Evolutionary conservation across 2,329 filamentous ascomycete genomes (phyloP).

Genomic region (Coniochaeta prunicola): DNA sequence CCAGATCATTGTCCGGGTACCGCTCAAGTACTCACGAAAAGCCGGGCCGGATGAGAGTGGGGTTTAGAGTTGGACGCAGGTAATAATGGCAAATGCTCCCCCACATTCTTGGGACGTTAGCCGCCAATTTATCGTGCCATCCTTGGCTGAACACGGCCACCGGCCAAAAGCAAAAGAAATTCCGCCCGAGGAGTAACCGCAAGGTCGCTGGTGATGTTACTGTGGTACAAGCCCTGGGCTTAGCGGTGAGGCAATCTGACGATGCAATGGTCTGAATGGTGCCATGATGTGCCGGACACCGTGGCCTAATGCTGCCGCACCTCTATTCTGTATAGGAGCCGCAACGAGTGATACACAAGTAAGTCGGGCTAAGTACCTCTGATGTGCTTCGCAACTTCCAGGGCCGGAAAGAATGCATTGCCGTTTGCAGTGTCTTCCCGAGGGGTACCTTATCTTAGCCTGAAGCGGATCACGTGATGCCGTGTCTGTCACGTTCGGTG

Average conservation of each 20-base stretch:
- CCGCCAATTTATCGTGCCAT: neutral
- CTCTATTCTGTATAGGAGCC: neutral
- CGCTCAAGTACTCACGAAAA: neutral
- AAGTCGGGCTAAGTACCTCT: too few relatives aligned
- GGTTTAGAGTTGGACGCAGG: neutral
- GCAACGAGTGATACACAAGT: too few relatives aligned
- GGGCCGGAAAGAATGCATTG: too few relatives aligned
- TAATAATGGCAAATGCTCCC: neutral
- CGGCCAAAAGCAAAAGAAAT: neutral
- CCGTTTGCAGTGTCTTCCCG: too few relatives aligned
- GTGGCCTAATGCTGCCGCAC: neutral
- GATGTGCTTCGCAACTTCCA: too few relatives aligned
- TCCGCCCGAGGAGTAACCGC: conserved; percentile 1
- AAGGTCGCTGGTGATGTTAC: neutral
- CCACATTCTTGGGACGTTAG: conserved; percentile 1
- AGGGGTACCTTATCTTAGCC: too few relatives aligned
- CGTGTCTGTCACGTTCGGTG: neutral
- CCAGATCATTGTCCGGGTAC: neutral
- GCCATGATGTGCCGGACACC: neutral
- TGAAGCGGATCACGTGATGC: neutral
- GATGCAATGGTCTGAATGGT: neutral
- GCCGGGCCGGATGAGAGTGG: conserved; percentile 1
- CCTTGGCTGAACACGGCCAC: neutral
- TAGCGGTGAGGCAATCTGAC: neutral
- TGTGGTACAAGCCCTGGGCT: neutral